phyloP scores from a whole-genome alignment of 805 yeast species.

The Ogataea nitratoaversa region DNA sequence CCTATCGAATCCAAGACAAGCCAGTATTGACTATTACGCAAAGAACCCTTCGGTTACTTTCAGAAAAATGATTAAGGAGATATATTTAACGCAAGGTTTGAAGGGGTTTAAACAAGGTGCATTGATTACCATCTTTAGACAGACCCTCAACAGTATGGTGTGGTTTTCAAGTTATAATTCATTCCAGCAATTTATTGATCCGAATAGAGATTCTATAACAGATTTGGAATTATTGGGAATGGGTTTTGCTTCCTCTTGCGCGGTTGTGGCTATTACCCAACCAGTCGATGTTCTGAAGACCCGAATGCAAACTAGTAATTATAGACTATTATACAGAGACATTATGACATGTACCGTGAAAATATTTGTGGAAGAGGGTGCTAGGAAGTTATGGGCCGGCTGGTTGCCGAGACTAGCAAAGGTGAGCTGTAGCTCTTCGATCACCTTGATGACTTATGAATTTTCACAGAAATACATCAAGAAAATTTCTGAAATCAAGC shows the following conservation, averaged over 20 bases:
- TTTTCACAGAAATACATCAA: conserved; percentile 45
- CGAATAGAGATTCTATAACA: conserved; percentile 43
- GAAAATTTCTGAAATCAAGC: conserved; percentile 23
- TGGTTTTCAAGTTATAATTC: conserved; percentile 81
- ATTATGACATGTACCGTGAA: conserved; percentile 52
- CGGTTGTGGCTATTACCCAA: conserved; percentile 77
- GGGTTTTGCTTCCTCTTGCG: conserved; percentile 63
- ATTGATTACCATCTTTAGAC: conserved; percentile 76
- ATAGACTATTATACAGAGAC: conserved; percentile 54
- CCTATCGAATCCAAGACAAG: conserved; percentile 8
- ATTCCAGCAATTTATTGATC: conserved; percentile 65
- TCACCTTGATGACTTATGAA: conserved; percentile 62
- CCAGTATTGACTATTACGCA: conserved; percentile 35
- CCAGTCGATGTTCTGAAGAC: conserved; percentile 88
- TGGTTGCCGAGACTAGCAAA: conserved; percentile 66
- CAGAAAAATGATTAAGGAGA: conserved; percentile 53
- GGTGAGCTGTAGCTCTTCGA: conserved; percentile 67
- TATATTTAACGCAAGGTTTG: conserved; percentile 67
- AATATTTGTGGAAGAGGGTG: conserved; percentile 44
- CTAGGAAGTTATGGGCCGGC: conserved; percentile 50
- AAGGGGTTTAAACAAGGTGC: conserved; percentile 81
- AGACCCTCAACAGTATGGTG: conserved; percentile 71
- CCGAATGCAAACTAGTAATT: conserved; percentile 75
- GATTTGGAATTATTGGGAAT: conserved; percentile 32
- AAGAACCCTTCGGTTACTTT: conserved; percentile 52